Evolutionary conservation across 306 rosid species (phyloP).

Genomic region (Citrullus colocynthis): DNA sequence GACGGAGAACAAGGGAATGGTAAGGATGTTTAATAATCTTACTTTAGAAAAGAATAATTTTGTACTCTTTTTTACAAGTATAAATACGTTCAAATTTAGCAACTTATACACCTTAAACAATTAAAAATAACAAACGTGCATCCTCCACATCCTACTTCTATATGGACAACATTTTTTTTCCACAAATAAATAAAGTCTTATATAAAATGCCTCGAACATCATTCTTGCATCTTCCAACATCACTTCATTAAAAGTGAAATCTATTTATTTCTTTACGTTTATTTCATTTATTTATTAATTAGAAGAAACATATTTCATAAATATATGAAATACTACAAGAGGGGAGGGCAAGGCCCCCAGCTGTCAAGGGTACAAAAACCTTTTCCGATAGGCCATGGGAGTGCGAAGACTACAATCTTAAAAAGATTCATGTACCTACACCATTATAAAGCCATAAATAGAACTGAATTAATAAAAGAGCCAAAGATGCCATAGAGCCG

Average conservation of each 20-base stretch:
- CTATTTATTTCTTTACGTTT: too few relatives aligned
- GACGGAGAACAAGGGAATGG: background rate
- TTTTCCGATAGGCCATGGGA: background rate
- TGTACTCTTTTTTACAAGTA: background rate
- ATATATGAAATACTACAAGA: too few relatives aligned
- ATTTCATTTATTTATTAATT: too few relatives aligned
- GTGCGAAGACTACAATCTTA: background rate
- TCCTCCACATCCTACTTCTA: background rate
- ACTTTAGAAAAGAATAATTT: background rate
- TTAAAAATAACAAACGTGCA: background rate
- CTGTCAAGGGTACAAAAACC: too few relatives aligned
- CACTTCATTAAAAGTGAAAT: background rate
- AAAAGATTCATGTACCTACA: background rate
- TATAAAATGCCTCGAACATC: background rate
- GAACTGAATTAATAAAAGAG: background rate
- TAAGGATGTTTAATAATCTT: background rate
- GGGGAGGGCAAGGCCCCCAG: too few relatives aligned
- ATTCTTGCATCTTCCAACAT: background rate
- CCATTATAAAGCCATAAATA: background rate
- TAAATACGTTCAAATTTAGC: background rate
- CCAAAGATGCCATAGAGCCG: background rate
- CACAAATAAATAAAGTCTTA: background rate
- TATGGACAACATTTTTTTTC: background rate
- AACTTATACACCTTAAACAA: background rate
- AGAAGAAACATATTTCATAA: too few relatives aligned